Conservation (phyloP, 345 rosid genomes). For the Salix brachista region DNA sequence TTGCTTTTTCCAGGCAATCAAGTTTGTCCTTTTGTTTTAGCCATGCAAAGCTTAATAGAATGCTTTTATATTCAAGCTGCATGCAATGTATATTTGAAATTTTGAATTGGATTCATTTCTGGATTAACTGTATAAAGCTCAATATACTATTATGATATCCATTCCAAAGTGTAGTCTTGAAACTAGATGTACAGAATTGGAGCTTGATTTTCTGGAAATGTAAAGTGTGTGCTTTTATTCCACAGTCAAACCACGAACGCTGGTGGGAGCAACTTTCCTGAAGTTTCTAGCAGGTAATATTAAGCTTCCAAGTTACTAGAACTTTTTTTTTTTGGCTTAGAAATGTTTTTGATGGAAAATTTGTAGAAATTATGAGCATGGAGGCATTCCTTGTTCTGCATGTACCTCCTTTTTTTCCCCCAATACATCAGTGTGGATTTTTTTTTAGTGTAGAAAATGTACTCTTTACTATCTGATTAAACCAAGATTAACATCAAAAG, state of each 20-base stretch:
- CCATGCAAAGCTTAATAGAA: not conserved
- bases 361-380: not conserved
- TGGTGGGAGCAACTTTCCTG: slow-evolving; percentile 82
- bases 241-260: slow-evolving; percentile 82
- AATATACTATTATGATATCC: not conserved
- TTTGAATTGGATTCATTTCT: not conserved
- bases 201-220: not conserved
- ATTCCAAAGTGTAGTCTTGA: not conserved
- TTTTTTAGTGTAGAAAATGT: not conserved
- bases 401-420: not conserved
- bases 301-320: not conserved
- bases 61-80: not conserved
- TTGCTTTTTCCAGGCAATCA: not conserved
- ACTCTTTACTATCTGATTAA: not conserved
- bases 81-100: not conserved
- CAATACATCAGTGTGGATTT: not conserved
- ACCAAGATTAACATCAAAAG: not conserved
- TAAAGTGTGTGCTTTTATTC: slow-evolving; percentile 19
- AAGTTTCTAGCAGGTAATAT: slow-evolving; percentile 79
- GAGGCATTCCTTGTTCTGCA: not conserved
- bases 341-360: not conserved
- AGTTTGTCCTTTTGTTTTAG: not conserved
- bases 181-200: not conserved
- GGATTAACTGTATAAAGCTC: not conserved
- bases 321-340: not conserved